Base-by-base conservation (phyloP, 1,284 basidiomycete species). In the Dichomitus squalens region DNA sequence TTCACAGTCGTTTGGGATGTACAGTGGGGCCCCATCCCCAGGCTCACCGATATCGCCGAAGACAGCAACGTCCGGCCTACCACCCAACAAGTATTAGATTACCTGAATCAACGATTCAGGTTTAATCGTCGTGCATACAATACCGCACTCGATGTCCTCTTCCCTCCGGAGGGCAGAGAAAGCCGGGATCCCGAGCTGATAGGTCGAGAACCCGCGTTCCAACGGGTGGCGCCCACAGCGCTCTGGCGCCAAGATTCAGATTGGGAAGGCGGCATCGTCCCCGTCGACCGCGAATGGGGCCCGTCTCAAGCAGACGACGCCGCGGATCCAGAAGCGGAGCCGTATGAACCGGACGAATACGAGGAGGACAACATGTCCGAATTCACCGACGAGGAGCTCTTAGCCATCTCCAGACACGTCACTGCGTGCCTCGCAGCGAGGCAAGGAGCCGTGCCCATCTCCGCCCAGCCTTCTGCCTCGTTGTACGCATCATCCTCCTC, bases 241-340 rank as follows among this genome's bases (percentile, higher is more conserved):
- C 34, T n/a, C 9, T 63, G 61, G 61, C 57, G 61, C 20, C 36
- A n/a, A 12, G 48, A 63, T 23, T 18, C 41, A 18, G 59, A 63
- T 54, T 63, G 59, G 57, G 38, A 53, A 23, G 61, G 56, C 18
- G 61, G 61, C 25, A 48, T 63, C 33, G 58, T 57, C 11, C 57
- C 57, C 8, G 52, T 52, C 12, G 54, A 53, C 14, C 53, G 56
- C 40, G 53, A 52, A 18, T 34, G 38, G 29, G 52, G 51, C 16
- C 40, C 58, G 6, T 40, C 58, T 14, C 53, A 40, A 20, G 55
- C 61, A 12, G 61, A 63, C 47, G 58, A 63, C 23, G 61, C 58
- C 1, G 61, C 58, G 12, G 56, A 63, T 46, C 53, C 58, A 12
- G 40, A 55, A 16, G 53, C 58, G 12, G 44, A 36, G 55, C 31